Evolutionary conservation across 1,139 yeast genomes (phyloP), one percentile per base, ranked within the genome.

Genomic region (Citeromyces siamensis): DNA sequence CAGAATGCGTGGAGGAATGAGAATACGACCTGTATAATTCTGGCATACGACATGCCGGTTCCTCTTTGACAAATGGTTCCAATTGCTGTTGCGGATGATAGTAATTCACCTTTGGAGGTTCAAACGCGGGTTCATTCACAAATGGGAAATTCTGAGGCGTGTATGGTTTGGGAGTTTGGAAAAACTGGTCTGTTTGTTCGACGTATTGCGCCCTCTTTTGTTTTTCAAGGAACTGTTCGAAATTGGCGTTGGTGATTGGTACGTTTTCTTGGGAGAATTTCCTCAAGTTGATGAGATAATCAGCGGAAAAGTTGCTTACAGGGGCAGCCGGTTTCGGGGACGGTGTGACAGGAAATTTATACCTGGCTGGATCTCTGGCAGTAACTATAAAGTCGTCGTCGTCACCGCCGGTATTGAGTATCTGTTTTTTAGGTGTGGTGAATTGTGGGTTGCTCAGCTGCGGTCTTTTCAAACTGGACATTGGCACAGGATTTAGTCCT

Each of bases 321-420:
- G 42, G 42, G 8, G 36, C 37, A 12, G 33, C 14, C 8, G 18
- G 7, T 12, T 6, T 14, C n/a, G 44, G 38, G 12, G 56, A 41
- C 5, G 63, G 62, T 3, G 63, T 55, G 5, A 69, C 66, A 1
- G 77, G 77, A 42, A 71, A 71, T 46, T 66, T 68, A 51, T 68
- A 71, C 12, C 64, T 54, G 35, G 54, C 62, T 12, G 31, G 31
- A 38, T 53, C 52, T 33, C 54, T 49, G 38, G 58, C 61, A 4
- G 71, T 64, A 12, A 66, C 60, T 33, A 60, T 58, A 42, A 62
- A 64, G 29, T 68, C 72, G 21, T 26, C 27, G 10, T 28, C 20
- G 29, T 68, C 72, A 21, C 19, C 27, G 10, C 23, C 20, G 13
- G 21, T 2, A 5, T 28, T 19, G 7, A 14, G 14, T 7, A 17